phyloP scores from a whole-genome alignment of 2,329 filamentous ascomycete genomes.

The Ceratocystis ficicola region DNA sequence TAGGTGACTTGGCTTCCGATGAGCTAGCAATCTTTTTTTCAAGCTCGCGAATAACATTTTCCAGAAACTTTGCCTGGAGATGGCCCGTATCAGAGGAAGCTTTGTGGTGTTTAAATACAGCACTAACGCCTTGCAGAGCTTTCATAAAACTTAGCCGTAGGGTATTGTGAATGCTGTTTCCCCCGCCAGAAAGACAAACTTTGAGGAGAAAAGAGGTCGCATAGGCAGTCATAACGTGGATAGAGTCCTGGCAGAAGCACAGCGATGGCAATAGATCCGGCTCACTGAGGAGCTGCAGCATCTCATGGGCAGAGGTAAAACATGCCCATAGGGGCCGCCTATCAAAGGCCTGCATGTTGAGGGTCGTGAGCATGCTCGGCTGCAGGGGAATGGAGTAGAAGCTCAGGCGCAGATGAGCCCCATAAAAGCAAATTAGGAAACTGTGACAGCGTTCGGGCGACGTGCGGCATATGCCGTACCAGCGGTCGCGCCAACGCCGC shows the following conservation, averaged over 20 bases:
- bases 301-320: slow-evolving; percentile 29
- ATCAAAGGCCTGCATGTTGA: slow-evolving; percentile 24
- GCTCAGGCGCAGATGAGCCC: slow-evolving; percentile 31
- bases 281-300: slow-evolving; percentile 28
- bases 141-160: slow-evolving; percentile 23
- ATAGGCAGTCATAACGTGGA: slow-evolving; percentile 35
- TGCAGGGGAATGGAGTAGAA: slow-evolving; percentile 31
- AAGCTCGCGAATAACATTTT: slow-evolving; percentile 20
- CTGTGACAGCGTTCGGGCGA: slow-evolving; percentile 27
- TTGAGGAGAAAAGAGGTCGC: slow-evolving; percentile 33
- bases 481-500: slow-evolving; percentile 25
- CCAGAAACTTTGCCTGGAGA: slow-evolving; percentile 29
- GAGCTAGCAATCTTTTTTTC: slow-evolving; percentile 16
- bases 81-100: slow-evolving; percentile 26
- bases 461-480: slow-evolving; percentile 23
- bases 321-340: slow-evolving; percentile 28
- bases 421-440: slow-evolving; percentile 33
- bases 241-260: slow-evolving; percentile 33
- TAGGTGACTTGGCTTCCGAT: neutral
- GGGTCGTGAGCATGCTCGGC: slow-evolving; percentile 25
- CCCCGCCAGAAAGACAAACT: slow-evolving; percentile 22
- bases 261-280: slow-evolving; percentile 27
- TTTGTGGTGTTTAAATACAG: slow-evolving; percentile 27
- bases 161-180: slow-evolving; percentile 12
- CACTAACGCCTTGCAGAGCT: slow-evolving; percentile 23